Conservation (phyloP, 1,139 yeast species). For the Zygotorulaspora mrakii region DNA sequence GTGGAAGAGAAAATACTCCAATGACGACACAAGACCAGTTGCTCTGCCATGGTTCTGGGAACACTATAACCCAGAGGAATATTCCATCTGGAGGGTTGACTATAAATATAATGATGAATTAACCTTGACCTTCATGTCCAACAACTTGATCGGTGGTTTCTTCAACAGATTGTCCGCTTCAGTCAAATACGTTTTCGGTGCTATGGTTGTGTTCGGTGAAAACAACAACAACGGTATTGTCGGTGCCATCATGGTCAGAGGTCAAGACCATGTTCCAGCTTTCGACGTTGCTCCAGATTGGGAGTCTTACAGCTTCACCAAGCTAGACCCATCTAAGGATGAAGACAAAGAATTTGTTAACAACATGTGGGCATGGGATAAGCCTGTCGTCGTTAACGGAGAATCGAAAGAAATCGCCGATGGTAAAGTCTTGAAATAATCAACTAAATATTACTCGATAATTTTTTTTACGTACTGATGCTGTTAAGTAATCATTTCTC, state of each 20-base stretch:
- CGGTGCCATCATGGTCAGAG: constrained; percentile 94
- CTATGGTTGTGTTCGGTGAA: constrained; percentile 93
- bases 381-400: constrained; percentile 62
- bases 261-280: constrained; percentile 87
- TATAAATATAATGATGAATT: constrained; percentile 98
- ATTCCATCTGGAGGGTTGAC: constrained; percentile 93
- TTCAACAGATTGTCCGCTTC: constrained; percentile 93
- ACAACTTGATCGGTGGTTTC: constrained; percentile 98
- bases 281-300: constrained; percentile 99
- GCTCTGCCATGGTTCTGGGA: constrained; percentile 99
- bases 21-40: constrained; percentile 91
- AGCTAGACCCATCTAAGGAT: constrained; percentile 58
- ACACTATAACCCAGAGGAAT: constrained; percentile 86
- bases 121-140: constrained; percentile 96
- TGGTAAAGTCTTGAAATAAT: constrained; percentile 78
- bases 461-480: constrained; percentile 6
- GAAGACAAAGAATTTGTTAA: constrained; percentile 63
- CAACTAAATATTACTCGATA: constrained; percentile 1
- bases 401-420: constrained; percentile 65
- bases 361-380: constrained; percentile 81
- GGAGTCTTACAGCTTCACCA: constrained; percentile 72
- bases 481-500: constrained; percentile 1
- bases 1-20: constrained; percentile 96
- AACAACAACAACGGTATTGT: constrained; percentile 97
- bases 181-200: constrained; percentile 90